Evolutionary conservation across 495 filamentous ascomycete genomes (phyloP), one percentile per base, ranked within the genome.

Genomic region (Xylaria bambusicola): DNA sequence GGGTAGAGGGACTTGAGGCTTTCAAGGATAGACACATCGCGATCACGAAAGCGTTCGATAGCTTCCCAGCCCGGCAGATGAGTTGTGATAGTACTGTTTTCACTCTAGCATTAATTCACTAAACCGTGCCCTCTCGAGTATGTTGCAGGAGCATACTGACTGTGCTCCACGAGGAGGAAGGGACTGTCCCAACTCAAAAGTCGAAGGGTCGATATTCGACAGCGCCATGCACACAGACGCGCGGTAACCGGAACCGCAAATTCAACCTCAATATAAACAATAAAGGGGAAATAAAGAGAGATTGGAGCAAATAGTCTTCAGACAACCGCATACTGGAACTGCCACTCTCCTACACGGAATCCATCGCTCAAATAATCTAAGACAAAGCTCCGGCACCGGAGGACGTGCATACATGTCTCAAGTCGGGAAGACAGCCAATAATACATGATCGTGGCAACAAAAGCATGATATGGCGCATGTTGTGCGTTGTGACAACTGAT

Each of bases 101-200:
- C n/a, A n/a, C n/a, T n/a, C n/a, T n/a, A n/a, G n/a, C n/a, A n/a
- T n/a, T n/a, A n/a, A n/a, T n/a, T n/a, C n/a, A n/a, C n/a, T n/a
- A n/a, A n/a, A n/a, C n/a, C n/a, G n/a, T n/a, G n/a, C n/a, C n/a
- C n/a, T n/a, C n/a, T n/a, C n/a, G n/a, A n/a, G n/a, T n/a, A n/a
- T n/a, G n/a, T n/a, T n/a, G n/a, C n/a, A n/a, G n/a, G n/a, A n/a
- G n/a, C n/a, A n/a, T n/a, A n/a, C n/a, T n/a, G n/a, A n/a, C n/a
- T 80, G 77, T 0, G 71, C 68, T 4, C 63, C 63, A n/a, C 71
- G 65, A 15, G 78, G 78, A 0, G 78, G 77, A 15, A 79, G 50
- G 1, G 76, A 72, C 52, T 72, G 62, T 1, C 75, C 75, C 2
- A 73, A 51, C 24, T 56, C 56, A 18, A 52, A 26, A 6, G 56